These are phyloP conservation scores for Solanum corneliomulleri DNA, from an alignment of 257 asterid species.

Conservation along the genomic window DNA sequence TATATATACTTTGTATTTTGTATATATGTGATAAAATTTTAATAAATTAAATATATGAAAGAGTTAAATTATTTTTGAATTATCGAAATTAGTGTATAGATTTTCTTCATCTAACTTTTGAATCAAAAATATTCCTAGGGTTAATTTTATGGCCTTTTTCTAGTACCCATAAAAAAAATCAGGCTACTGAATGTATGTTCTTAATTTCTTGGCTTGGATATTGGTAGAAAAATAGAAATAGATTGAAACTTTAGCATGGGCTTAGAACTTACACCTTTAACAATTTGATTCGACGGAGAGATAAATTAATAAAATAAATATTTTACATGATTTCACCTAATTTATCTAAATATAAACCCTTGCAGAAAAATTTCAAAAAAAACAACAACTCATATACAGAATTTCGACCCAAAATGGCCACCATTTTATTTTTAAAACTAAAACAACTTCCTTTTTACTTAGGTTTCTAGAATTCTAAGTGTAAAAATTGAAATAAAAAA, in stretches of 20 bases:
- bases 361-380: too few relatives aligned
- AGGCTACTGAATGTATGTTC: not conserved
- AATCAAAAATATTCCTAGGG: not conserved
- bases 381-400: too few relatives aligned
- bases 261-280: not conserved
- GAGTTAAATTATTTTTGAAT: not conserved
- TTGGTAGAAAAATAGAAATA: not conserved
- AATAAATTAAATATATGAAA: too few relatives aligned
- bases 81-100: not conserved
- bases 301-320: too few relatives aligned
- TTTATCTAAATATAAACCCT: not conserved
- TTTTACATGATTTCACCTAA: not conserved
- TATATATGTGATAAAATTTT: not conserved
- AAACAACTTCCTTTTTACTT: too few relatives aligned
- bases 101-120: not conserved
- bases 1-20: too few relatives aligned
- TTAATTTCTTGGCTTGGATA: not conserved
- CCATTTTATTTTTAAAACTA: too few relatives aligned
- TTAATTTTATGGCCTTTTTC: not conserved
- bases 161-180: not conserved
- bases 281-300: not conserved
- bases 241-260: not conserved
- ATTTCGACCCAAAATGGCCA: too few relatives aligned
- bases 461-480: too few relatives aligned
- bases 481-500: too few relatives aligned